Conservation (phyloP, 805 yeast species). For the Starmerella kuoi region DNA sequence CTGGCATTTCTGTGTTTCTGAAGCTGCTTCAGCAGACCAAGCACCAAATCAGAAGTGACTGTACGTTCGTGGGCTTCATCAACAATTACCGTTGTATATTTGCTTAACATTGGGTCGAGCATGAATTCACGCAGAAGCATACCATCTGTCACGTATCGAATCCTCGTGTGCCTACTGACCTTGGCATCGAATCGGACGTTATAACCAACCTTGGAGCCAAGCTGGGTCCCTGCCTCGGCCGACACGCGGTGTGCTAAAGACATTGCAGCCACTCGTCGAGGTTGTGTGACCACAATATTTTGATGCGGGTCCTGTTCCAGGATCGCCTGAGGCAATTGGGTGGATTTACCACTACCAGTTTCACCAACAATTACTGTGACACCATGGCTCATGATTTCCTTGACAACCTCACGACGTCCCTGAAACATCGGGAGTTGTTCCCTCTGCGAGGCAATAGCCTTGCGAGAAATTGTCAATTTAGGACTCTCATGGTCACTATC, state of each 20-base stretch:
- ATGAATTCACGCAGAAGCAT: constrained; percentile 86
- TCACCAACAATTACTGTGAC: constrained; percentile 86
- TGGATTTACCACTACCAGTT: constrained; percentile 96
- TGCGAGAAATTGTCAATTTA: neutral
- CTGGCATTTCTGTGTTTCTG: constrained; percentile 38
- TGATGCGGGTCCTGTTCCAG: constrained; percentile 35
- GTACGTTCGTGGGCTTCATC: constrained; percentile 99
- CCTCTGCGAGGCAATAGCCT: constrained; percentile 10
- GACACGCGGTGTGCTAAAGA: constrained; percentile 87
- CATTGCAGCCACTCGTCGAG: constrained; percentile 95
- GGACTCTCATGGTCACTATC: constrained; percentile 10
- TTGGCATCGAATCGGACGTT: constrained; percentile 81
- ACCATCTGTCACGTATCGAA: constrained; percentile 92
- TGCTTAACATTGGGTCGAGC: constrained; percentile 51
- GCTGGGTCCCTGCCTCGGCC: constrained; percentile 62
- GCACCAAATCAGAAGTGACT: constrained; percentile 71
- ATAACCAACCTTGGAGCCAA: constrained; percentile 83
- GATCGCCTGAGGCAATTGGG: constrained; percentile 91
- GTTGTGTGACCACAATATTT: constrained; percentile 85
- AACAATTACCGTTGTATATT: constrained; percentile 64
- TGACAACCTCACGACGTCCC: constrained; percentile 51
- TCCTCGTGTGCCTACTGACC: constrained; percentile 45
- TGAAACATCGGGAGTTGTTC: constrained; percentile 56
- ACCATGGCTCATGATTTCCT: constrained; percentile 41
- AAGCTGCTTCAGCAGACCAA: constrained; percentile 75